phyloP scores from a whole-genome alignment of 2,329 filamentous ascomycete species.

The Endothia cerciana region DNA sequence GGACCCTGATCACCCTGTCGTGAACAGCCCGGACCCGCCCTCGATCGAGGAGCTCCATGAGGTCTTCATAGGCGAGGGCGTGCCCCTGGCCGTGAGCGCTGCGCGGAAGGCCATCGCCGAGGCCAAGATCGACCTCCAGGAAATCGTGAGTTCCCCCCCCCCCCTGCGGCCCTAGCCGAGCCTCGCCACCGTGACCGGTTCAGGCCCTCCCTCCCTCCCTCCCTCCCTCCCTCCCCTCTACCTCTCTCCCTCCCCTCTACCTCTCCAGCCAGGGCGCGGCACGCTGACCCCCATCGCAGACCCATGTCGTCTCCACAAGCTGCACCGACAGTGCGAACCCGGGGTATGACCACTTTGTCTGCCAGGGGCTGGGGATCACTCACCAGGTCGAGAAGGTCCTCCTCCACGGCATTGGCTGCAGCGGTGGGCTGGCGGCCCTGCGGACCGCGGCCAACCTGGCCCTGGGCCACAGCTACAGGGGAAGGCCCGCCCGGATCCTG shows the following conservation, averaged over 20 bases:
- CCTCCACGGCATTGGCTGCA: slow-evolving; percentile 68
- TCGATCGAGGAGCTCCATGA: slow-evolving; percentile 59
- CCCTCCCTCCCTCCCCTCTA: background rate
- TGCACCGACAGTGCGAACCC: slow-evolving; percentile 73
- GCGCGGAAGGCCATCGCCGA: slow-evolving; percentile 59
- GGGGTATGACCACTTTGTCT: slow-evolving; percentile 69
- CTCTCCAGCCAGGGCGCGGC: background rate
- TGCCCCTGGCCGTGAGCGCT: slow-evolving; percentile 60
- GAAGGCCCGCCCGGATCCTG: slow-evolving; percentile 64
- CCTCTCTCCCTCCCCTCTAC: background rate
- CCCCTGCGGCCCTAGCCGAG: background rate
- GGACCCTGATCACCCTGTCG: slow-evolving; percentile 61
- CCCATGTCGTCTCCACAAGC: slow-evolving; percentile 69
- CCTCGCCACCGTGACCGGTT: too few species aligned
- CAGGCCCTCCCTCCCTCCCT: too few species aligned
- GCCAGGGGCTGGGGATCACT: slow-evolving; percentile 60
- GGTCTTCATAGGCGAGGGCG: slow-evolving; percentile 59
- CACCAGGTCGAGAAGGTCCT: slow-evolving; percentile 65
- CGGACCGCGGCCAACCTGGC: slow-evolving; percentile 70
- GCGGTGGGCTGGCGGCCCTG: slow-evolving; percentile 64
- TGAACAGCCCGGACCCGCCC: slow-evolving; percentile 59
- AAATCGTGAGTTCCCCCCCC: slow-evolving; percentile 45
- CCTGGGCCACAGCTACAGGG: slow-evolving; percentile 61
- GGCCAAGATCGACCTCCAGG: slow-evolving; percentile 51
- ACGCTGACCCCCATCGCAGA: slow-evolving; percentile 37